Base-by-base conservation (phyloP, 1,284 basidiomycete species). In the Irpex sp. region DNA sequence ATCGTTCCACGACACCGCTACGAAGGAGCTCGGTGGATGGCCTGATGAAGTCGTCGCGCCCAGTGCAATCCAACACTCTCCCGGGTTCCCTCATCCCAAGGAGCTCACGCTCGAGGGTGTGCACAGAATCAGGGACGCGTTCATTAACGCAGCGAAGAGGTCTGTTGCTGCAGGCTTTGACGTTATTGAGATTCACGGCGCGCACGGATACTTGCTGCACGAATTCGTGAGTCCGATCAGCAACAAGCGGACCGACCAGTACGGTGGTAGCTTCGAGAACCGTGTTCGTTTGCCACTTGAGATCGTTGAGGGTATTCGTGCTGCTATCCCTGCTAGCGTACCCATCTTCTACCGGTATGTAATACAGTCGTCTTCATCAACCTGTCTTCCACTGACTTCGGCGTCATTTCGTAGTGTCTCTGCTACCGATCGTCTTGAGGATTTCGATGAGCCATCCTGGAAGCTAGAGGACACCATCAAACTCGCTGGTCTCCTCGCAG, bases 251-350 rank as follows among this genome's bases (percentile, higher is more conserved):
- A 80, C 76, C 9, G 91, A 92, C 74, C 59, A 77, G 49, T 92
- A 88, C 68, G 91, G 91, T 13, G 91, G 91, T 1, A 72, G 77
- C 13, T 79, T 91, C 54, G 85, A 88, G 68, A 91, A 91, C 75
- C 82, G 91, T 34, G 74, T 88, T 59, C 83, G 88, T 19, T 82
- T 87, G 65, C 80, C 86, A 1, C 77, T 91, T 48, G 84, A 85
- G 58, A 67, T 92, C 48, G 74, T 84, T 55, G 72, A 82, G 51
- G 72, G 78, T 36, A 75, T 84, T 31, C 83, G 89, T 9, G 74
- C 76, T 57, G 80, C 75, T 6, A 90, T 87, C 85, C 79, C 81
- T 0, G 66, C 69, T 5, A 72, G 82, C 52, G 85, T 83, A 61
- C 89, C 90, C 1, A 78, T 94, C 2, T 89, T 92, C 72, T 58